Conservation (phyloP, 768 basidiomycete genomes). For the Amanita pseudoporphyria region DNA sequence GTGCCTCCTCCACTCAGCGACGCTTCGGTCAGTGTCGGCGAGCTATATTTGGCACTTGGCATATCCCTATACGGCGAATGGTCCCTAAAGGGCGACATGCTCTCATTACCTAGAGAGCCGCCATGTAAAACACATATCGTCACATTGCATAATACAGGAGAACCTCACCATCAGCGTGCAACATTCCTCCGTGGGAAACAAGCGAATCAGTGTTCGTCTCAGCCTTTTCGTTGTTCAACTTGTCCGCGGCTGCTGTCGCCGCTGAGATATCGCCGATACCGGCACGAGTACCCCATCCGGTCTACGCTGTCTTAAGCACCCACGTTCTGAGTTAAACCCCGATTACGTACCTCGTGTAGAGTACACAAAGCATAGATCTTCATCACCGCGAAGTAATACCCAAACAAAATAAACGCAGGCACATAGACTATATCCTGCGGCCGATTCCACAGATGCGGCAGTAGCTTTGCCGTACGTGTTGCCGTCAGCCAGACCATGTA, state of each 20-base stretch:
- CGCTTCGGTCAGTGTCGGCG: slow-evolving; percentile 9
- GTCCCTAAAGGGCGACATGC: slow-evolving; percentile 19
- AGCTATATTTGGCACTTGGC: slow-evolving; percentile 13
- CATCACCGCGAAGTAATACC: slow-evolving; percentile 94
- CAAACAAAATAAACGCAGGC: slow-evolving; percentile 81
- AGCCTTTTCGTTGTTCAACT: slow-evolving; percentile 23
- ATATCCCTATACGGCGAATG: slow-evolving; percentile 18
- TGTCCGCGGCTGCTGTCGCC: slow-evolving; percentile 61
- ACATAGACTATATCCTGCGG: slow-evolving; percentile 74
- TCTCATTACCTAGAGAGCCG: slow-evolving; percentile 8
- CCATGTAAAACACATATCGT: not conserved
- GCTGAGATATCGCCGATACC: slow-evolving; percentile 81
- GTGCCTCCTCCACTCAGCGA: slow-evolving; percentile 11
- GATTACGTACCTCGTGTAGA: slow-evolving; percentile 65
- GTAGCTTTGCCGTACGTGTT: slow-evolving; percentile 69
- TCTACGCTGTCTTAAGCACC: slow-evolving; percentile 29
- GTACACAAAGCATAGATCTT: slow-evolving; percentile 88
- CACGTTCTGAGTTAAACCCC: not conserved
- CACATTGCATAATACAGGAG: not conserved
- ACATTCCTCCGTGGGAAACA: slow-evolving; percentile 7
- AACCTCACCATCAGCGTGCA: slow-evolving; percentile 11
- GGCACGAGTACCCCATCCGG: slow-evolving; percentile 93
- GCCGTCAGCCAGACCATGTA: slow-evolving; percentile 66
- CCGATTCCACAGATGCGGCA: slow-evolving; percentile 72
- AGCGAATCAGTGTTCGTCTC: slow-evolving; percentile 12